These are phyloP conservation scores for Friedmanniomyces endolithicus DNA, from an alignment of 495 filamentous ascomycete species.

Conservation along the genomic window DNA sequence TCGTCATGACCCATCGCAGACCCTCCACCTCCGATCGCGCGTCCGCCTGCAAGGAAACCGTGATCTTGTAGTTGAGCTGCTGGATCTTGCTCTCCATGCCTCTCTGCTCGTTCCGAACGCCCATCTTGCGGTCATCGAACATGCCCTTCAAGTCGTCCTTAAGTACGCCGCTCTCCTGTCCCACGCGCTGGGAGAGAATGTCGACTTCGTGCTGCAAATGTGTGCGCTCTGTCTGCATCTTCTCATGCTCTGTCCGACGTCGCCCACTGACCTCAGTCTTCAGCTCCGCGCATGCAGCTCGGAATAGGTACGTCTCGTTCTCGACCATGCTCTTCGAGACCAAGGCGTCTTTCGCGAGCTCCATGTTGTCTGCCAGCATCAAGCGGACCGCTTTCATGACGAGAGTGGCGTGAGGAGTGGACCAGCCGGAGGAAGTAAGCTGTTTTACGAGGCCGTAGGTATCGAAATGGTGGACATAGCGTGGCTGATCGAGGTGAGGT, in stretches of 20 bases:
- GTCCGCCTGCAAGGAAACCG: slow-evolving; percentile 71
- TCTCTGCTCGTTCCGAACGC: slow-evolving; percentile 71
- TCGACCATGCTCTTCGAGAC: slow-evolving; percentile 71
- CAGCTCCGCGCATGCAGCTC: slow-evolving; percentile 86
- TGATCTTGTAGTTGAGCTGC: slow-evolving; percentile 30
- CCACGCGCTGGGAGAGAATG: slow-evolving; percentile 68
- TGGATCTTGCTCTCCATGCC: slow-evolving; percentile 58
- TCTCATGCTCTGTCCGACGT: slow-evolving; percentile 48
- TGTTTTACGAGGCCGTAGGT: slow-evolving; percentile 75
- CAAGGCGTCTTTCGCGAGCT: slow-evolving; percentile 60
- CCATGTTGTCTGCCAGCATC: slow-evolving; percentile 64
- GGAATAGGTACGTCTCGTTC: slow-evolving; percentile 84
- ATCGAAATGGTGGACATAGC: slow-evolving; percentile 93
- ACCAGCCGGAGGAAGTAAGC: slow-evolving; percentile 58
- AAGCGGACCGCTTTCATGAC: slow-evolving; percentile 79
- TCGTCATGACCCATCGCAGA: slow-evolving; percentile 77
- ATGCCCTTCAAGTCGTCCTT: slow-evolving; percentile 88
- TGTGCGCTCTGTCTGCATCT: slow-evolving; percentile 63
- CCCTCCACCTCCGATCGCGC: slow-evolving; percentile 82
- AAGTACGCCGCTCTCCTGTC: slow-evolving; percentile 62
- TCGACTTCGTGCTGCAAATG: slow-evolving; percentile 89
- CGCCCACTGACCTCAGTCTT: slow-evolving; percentile 58
- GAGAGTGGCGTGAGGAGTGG: slow-evolving; percentile 53
- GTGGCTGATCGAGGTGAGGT: slow-evolving; percentile 57
- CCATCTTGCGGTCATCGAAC: slow-evolving; percentile 95